Conservation (phyloP, 2,329 filamentous ascomycete genomes). For the Zasmidium angulare region DNA sequence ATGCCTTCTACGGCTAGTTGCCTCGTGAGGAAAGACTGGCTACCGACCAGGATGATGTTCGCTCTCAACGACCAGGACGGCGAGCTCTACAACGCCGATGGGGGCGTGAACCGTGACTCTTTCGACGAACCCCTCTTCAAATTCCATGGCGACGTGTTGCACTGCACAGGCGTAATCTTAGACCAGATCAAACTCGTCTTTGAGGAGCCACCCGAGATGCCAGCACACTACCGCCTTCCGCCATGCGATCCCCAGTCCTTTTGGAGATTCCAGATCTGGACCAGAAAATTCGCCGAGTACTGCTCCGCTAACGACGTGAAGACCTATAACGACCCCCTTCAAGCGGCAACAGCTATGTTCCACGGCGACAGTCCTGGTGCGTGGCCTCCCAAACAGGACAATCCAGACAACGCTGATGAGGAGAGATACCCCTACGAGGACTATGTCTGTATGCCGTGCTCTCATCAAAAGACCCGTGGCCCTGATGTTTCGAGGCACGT, state of each 20-base stretch:
- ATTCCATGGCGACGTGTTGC: slow-evolving; percentile 2
- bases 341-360: slow-evolving; percentile 12
- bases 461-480: background rate
- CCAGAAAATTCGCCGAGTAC: background rate
- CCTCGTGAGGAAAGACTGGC: slow-evolving; percentile 10
- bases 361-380: slow-evolving; percentile 8
- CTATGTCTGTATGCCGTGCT: slow-evolving; percentile 1
- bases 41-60: slow-evolving; percentile 65
- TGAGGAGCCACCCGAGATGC: slow-evolving; percentile 8
- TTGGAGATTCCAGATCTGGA: slow-evolving; percentile 4
- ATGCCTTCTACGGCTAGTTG: slow-evolving; percentile 6
- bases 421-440: background rate
- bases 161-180: slow-evolving; percentile 8
- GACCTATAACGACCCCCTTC: slow-evolving; percentile 6
- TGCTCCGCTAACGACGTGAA: background rate
- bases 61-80: slow-evolving; percentile 93
- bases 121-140: slow-evolving; percentile 5
- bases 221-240: slow-evolving; percentile 2
- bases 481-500: slow-evolving; percentile 8
- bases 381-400: slow-evolving; percentile 11
- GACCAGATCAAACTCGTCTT: slow-evolving; percentile 10
- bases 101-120: slow-evolving; percentile 1
- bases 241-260: slow-evolving; percentile 3
- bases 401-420: slow-evolving; percentile 1
- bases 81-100: slow-evolving; percentile 11